Evolutionary conservation across 257 asterid genomes (phyloP), one percentile per base, ranked within the genome.

Genomic region (Salvia hispanica): DNA sequence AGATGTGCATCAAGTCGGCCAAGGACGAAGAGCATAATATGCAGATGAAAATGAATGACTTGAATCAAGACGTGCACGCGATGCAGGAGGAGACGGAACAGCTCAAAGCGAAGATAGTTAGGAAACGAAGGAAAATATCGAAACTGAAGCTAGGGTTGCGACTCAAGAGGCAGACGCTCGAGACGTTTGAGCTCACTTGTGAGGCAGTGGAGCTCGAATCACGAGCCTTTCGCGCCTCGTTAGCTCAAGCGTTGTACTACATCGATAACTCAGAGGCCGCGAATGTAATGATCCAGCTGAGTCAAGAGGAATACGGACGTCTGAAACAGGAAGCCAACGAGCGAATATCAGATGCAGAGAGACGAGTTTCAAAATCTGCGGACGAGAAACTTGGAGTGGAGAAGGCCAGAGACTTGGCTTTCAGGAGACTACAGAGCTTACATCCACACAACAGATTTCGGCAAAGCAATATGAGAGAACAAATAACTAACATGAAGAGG

Each of bases 361-460:
- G 74, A 77, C 70, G 82, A 11, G 52, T 85, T 55, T 73, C 76
- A 9, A 76, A 40, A 15, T 74, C 84, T 7, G 51, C 21, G 42
- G 79, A 88, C 55, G 83, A 83, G 66, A 85, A 78, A 57, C 69
- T 63, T 52, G 83, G 69, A 15, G 88, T 87, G 9, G 83, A 88
- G 78, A 75, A 77, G 4, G 74, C 52, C 31, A 78, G 82, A 69
- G 85, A 83, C 14, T 43, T 61, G 1, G 82, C 85, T 60, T 74
- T 76, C n/a, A 80, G 72, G 71, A 81, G 81, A 67, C 37, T 78
- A 74, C 66, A 71, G 63, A 62, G 62, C 13, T 48, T 76, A 54
- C 52, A 61, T 68, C 77, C 81, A 40, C 67, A 8, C 4, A 52
- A 58, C 42, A 58, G 31, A 46, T 58, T 56, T 25, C 72, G 53